Conservation (phyloP, 441 rosid genomes). For the Erysimum cheiri region DNA sequence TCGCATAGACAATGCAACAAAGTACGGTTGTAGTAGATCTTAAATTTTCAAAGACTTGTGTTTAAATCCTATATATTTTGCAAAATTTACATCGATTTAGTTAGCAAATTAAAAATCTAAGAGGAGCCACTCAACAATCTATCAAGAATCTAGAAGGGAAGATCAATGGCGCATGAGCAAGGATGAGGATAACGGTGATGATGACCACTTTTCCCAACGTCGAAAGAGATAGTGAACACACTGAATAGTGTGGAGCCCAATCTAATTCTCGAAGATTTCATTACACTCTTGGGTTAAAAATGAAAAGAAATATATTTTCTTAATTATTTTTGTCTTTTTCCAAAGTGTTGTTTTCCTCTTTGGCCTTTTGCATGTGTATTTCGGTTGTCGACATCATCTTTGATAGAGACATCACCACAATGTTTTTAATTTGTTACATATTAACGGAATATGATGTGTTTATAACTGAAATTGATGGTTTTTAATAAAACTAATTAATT, state of each 20-base stretch:
- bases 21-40: background rate
- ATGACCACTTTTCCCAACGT: slow-evolving; percentile 29
- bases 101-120: background rate
- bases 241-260: slow-evolving; percentile 29
- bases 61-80: background rate
- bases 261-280: slow-evolving; percentile 36
- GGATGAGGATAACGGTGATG: slow-evolving; percentile 13
- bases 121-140: background rate
- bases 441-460: background rate
- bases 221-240: slow-evolving; percentile 34
- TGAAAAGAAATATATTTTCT: background rate
- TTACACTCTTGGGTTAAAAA: slow-evolving; percentile 8
- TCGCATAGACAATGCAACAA: background rate
- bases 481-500: too few species aligned
- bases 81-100: background rate
- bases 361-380: slow-evolving; percentile 19
- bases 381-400: slow-evolving; percentile 19
- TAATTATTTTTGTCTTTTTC: slow-evolving; percentile 8
- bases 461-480: background rate
- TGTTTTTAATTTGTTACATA: background rate
- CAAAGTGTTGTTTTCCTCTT: background rate
- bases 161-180: slow-evolving; percentile 17
- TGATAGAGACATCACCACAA: slow-evolving; percentile 13
- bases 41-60: too few species aligned
- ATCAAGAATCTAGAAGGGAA: background rate